Evolutionary conservation across 1,284 basidiomycete species (phyloP), one percentile per base, ranked within the genome.

Genomic region (Puccinia triticina): DNA sequence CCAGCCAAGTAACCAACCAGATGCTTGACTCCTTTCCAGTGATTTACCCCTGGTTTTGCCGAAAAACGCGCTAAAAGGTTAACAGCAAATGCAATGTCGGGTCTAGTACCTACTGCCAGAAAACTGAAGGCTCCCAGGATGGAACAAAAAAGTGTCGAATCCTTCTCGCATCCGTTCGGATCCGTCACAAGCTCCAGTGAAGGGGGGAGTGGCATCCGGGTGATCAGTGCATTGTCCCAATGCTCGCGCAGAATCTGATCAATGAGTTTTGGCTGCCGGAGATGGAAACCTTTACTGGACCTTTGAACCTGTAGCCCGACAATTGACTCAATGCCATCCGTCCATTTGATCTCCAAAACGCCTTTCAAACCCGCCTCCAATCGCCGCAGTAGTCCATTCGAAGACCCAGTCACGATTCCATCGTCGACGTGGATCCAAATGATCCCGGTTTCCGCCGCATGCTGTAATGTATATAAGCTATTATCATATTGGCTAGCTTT

Each of bases 361-460:
- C 46, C 50, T n/a, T 48, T 40, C 18, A 79, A 46, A n/a, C 12
- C 46, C 10, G 21, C 16, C 40, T 53, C 32, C 0, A 79, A 8
- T 26, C 53, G 21, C 16, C 34, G 26, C 16, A 78, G 14, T 4
- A 34, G 21, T 37, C 12, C 8, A 26, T 48, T 34, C 1, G 23
- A 46, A 16, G 40, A 66, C 26, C 26, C 64, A 10, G 53, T 79
- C 0, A 79, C 66, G 16, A 57, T 57, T 1, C 66, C 66, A 14
- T 71, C 29, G n/a, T 79, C 66, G 12, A 78, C 76, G 53, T 78
- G 76, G 0, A 78, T 50, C 76, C 76, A 78, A 29, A 57, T n/a
- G 2, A 77, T 32, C 2, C 75, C 75, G 23, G 2, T 40, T 8
- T 61, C 32, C 12, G 3, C 2, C 8, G 29, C 21, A 29, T 61